Conservation (phyloP, 371 early-diverging fungal species). For the Gilbertella persicaria region DNA sequence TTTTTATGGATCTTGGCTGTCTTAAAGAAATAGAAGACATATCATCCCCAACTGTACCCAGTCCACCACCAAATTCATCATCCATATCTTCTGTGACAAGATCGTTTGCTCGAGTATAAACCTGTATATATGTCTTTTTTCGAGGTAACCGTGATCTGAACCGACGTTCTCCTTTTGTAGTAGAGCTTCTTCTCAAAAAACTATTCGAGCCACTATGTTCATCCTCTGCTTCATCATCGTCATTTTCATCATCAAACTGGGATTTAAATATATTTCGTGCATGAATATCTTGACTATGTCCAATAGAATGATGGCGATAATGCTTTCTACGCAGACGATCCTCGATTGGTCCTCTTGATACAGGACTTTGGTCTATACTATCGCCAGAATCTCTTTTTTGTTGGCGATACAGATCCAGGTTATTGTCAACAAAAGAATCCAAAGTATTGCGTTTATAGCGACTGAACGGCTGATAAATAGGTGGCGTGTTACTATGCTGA, state of each 20-base stretch:
- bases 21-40: background rate
- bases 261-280: background rate
- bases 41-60: constrained; percentile 34
- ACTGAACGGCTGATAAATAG: background rate
- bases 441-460: background rate
- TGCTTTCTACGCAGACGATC: background rate
- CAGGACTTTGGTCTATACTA: too few species aligned
- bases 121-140: constrained; percentile 63
- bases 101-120: constrained; percentile 64
- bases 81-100: constrained; percentile 67
- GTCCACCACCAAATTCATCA: constrained; percentile 45
- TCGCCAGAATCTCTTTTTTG: background rate
- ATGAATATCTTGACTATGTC: constrained; percentile 16
- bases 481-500: background rate
- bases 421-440: background rate
- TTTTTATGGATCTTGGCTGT: background rate
- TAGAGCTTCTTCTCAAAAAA: constrained; percentile 10
- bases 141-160: constrained; percentile 46
- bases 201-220: background rate
- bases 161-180: constrained; percentile 1
- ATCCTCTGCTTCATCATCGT: background rate
- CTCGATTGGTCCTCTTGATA: background rate
- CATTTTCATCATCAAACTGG: background rate
- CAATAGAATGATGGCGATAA: constrained; percentile 20
- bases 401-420: too few species aligned